Percentiles rank a stretch among this genome's conserved stretches.
These are phyloP conservation scores for Hypomontagnella monticulosa DNA, from an alignment of 495 filamentous ascomycete genomes.

Conservation along the genomic window DNA sequence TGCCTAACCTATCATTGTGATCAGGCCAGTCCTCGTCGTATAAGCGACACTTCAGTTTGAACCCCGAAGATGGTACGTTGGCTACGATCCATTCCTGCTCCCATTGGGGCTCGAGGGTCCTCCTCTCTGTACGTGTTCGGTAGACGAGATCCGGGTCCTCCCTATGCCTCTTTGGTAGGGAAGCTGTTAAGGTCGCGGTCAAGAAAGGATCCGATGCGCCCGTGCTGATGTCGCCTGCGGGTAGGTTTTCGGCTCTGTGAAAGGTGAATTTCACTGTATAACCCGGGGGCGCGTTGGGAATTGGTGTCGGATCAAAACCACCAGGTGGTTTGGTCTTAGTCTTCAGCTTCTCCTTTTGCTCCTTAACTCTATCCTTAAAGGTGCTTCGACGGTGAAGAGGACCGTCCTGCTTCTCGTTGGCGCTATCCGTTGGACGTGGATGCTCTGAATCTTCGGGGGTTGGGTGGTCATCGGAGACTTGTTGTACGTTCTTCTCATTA, in stretches of 20 bases:
- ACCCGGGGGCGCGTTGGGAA: slow-evolving; percentile 75
- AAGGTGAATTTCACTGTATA: slow-evolving; percentile 89
- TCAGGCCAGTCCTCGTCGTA: slow-evolving; percentile 91
- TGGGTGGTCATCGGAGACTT: slow-evolving; percentile 22
- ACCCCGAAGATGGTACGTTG: slow-evolving; percentile 81
- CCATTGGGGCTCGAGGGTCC: slow-evolving; percentile 78
- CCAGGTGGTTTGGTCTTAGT: slow-evolving; percentile 73
- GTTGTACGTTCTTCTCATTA: slow-evolving; percentile 33
- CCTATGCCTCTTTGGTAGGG: slow-evolving; percentile 76
- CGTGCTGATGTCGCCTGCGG: slow-evolving; percentile 79
- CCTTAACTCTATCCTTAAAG: slow-evolving; percentile 60
- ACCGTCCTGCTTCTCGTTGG: slow-evolving; percentile 30
- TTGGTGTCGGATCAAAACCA: slow-evolving; percentile 80
- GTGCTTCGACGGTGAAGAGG: slow-evolving; percentile 22
- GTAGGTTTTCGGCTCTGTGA: slow-evolving; percentile 80
- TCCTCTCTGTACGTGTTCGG: slow-evolving; percentile 79
- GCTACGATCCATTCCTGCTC: slow-evolving; percentile 86
- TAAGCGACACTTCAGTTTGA: slow-evolving; percentile 79
- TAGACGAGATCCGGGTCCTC: slow-evolving; percentile 77
- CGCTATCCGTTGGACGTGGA: slow-evolving; percentile 5
- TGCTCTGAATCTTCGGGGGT: slow-evolving; percentile 16
- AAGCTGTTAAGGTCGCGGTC: slow-evolving; percentile 69
- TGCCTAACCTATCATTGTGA: slow-evolving; percentile 87
- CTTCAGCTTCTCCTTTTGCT: slow-evolving; percentile 68
- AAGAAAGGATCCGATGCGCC: slow-evolving; percentile 88